phyloP scores from a whole-genome alignment of 225 moss, liverwort and hornwort genomes.

The Pseudoscleropodium purum region DNA sequence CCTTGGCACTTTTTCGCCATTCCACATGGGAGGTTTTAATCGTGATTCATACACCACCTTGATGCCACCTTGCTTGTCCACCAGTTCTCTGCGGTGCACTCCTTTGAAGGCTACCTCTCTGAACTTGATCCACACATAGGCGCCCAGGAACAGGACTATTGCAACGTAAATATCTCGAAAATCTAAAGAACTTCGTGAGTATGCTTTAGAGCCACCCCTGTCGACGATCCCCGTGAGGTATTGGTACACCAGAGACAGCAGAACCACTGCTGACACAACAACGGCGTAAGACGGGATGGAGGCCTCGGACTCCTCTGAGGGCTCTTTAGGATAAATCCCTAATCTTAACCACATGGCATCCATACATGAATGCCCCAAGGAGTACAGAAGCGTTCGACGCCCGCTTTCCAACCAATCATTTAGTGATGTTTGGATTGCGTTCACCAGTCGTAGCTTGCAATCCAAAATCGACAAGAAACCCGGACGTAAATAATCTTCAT shows the following conservation, averaged over 20 bases:
- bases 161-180: too few relatives aligned
- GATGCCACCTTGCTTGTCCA: neutral
- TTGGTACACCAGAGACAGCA: too few relatives aligned
- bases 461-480: neutral
- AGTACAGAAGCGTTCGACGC: neutral
- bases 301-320: too few relatives aligned
- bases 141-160: too few relatives aligned
- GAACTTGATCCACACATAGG: too few relatives aligned
- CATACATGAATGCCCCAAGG: too few relatives aligned
- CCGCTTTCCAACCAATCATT: neutral
- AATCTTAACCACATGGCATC: accelerated
- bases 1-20: neutral
- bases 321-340: too few relatives aligned
- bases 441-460: neutral
- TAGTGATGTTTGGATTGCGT: neutral
- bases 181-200: too few relatives aligned
- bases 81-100: accelerated
- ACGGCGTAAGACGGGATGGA: too few relatives aligned
- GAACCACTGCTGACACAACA: too few relatives aligned
- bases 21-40: neutral
- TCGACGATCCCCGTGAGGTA: too few relatives aligned
- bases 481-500: accelerated
- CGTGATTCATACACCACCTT: neutral
- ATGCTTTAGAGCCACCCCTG: too few relatives aligned
- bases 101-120: neutral